Evolutionary conservation across 306 rosid species (phyloP), one percentile per base, ranked within the genome.

Genomic region (Cucurbita argyrosperma): DNA sequence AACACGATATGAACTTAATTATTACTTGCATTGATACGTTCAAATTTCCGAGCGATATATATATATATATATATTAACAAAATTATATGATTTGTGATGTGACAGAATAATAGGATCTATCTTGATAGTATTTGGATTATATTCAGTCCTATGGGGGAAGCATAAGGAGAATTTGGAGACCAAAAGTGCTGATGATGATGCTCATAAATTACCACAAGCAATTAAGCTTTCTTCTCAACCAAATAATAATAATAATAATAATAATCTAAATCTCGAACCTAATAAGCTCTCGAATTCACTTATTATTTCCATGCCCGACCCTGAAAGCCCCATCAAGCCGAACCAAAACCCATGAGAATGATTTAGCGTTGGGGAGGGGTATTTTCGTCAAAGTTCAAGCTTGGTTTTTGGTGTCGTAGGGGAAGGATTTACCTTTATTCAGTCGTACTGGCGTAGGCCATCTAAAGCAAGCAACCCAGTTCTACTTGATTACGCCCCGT

Each of bases 71-170:
- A 26, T 26, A 30, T 30, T 30, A 30, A 30, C 35, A 30, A 16
- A 18, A 43, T 43, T 45, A 67, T 46, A 45, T 21, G 10, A 19
- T 19, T 67, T 46, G 18, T 67, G 38, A 69, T 49, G 43, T 84
- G 90, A 43, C 90, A 93, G 96, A 18, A 87, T 93, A 75, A 68
- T 90, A 1, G 98, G 98, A 26, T 72, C 90, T 11, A 63, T 90
- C 23, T 85, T 93, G 83, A 93, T 93, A 49, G 89, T 87, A 1
- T 75, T 84, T 16, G 98, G 96, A 1, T 84, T 93, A 7, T 90
- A 93, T 82, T 80, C 96, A 43, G 96, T 90, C 19, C 84, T 93
- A 1, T 93, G 98, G 98, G 98, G 96, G 52, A 93, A 93, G 66
- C 96, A 88, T 87, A 93, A 84, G 66, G 96, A 93, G 63, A 75